Evolutionary conservation across 108 stramenopile species (phyloP), one percentile per base, ranked within the genome.

Genomic region (Pseudonitzschia pungens): DNA sequence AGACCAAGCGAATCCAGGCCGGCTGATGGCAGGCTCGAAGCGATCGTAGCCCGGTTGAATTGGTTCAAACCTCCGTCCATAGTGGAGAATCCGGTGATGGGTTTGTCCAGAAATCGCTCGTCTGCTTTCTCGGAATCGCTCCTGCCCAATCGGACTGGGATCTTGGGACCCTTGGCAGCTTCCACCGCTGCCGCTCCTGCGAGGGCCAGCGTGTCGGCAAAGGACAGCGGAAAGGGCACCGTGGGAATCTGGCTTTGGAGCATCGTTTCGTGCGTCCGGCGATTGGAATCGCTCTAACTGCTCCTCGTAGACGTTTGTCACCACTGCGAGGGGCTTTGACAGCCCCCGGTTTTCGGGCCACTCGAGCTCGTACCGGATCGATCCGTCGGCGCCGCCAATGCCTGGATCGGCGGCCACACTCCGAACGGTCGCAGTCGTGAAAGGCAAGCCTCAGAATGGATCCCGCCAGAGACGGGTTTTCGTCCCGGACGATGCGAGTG

Each of bases 131-230:
- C 60, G 40, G 51, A 77, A 72, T 88, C 87, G 4, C 21, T 44
- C 27, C 84, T 60, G 26, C 84, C 84, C 52, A 84, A 55, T 26
- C 62, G 77, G 57, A 88, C 79, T 0, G 44, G 42, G 73, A 88
- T 85, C 18, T 44, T 22, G 9, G 87, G 87, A 12, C 87, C 83
- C 16, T 76, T 77, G 0, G 77, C 73, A 21, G 71, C 70, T 65
- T 88, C 81, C 18, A 88, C 69, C 11, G 87, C 80, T 18, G 66
- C 48, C 22, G 82, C 83, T n/a, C 83, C 83, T 14, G 77, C 77
- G 44, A 85, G 63, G n/a, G 84, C 87, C 55, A 85, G 79, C 33
- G 83, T 67, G 75, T 88, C 84, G n/a, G 87, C 84, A 52, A 85
- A 76, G 41, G 81, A 82, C 22, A 80, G 55, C 11, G 32, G 18